Percentiles rank a stretch among this genome's conserved stretches.
Conservation (phyloP, 2,329 filamentous ascomycete species). For the Sporothrix variecibatus region DNA sequence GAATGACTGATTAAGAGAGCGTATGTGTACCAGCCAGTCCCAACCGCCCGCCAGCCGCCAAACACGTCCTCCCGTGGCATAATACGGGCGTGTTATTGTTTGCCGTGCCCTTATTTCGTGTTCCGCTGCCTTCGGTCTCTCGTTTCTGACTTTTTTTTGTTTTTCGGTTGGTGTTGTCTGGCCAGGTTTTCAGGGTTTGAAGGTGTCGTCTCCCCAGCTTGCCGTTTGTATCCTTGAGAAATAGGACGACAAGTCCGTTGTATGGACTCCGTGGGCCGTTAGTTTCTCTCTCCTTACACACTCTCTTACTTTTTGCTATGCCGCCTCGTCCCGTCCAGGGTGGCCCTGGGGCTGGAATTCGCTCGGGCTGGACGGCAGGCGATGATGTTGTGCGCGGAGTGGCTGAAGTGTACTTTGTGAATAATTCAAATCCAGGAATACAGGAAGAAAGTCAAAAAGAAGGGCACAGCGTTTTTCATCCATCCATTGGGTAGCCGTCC, state of each 20-base stretch:
- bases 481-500: background rate
- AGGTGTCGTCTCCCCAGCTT: background rate
- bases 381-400: background rate
- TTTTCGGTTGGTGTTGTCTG: background rate
- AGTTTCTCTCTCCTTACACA: background rate
- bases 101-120: background rate
- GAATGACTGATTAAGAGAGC: background rate
- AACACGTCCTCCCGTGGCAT: background rate
- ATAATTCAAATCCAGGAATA: background rate
- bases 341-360: slow-evolving; percentile 11
- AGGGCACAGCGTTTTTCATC: background rate
- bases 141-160: background rate
- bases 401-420: too few species aligned
- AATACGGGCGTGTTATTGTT: background rate
- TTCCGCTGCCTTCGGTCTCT: background rate
- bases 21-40: background rate
- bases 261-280: background rate
- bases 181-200: background rate
- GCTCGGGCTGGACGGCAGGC: background rate
- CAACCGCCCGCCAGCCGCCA: slow-evolving; percentile 12
- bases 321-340: slow-evolving; percentile 13
- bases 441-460: background rate
- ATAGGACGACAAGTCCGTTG: background rate
- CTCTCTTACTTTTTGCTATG: background rate
- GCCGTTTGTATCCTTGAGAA: background rate